Evolutionary conservation across 768 basidiomycete species (phyloP).

Genomic region (Heimioporus sp.): DNA sequence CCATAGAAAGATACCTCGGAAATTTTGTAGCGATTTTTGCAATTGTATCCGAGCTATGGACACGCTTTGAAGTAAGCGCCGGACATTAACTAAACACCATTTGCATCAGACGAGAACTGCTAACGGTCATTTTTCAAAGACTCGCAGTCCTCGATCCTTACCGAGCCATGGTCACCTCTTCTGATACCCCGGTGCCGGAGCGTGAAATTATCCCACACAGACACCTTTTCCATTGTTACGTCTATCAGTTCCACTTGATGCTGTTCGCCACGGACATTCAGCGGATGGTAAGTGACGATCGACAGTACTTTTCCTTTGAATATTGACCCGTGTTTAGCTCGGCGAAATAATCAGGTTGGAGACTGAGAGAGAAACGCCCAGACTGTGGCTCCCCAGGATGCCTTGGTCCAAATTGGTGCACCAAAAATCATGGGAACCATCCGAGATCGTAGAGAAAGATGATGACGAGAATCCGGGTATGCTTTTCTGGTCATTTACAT

Average conservation of each 20-base stretch:
- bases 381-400: constrained; percentile 58
- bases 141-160: constrained; percentile 59
- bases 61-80: too few relatives aligned
- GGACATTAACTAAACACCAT: too few relatives aligned
- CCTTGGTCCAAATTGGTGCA: constrained; percentile 33
- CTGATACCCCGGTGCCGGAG: constrained; percentile 24
- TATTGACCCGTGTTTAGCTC: constrained; percentile 40
- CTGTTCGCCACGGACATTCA: constrained; percentile 33
- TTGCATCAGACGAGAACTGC: too few relatives aligned
- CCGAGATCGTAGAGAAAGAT: constrained; percentile 41
- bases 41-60: too few relatives aligned
- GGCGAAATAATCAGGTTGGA: constrained; percentile 58
- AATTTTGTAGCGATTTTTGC: too few relatives aligned
- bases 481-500: not conserved
- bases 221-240: constrained; percentile 70
- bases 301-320: not conserved
- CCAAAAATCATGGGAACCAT: constrained; percentile 46
- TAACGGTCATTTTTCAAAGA: constrained; percentile 31
- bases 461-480: constrained; percentile 71
- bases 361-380: constrained; percentile 36
- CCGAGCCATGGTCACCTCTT: constrained; percentile 44
- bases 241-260: constrained; percentile 60
- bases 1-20: too few relatives aligned
- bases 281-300: constrained; percentile 32
- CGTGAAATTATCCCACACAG: constrained; percentile 59